These are phyloP conservation scores for Cutaneotrichosporon spelunceum DNA, from an alignment of 1,284 basidiomycete species.

Conservation along the genomic window DNA sequence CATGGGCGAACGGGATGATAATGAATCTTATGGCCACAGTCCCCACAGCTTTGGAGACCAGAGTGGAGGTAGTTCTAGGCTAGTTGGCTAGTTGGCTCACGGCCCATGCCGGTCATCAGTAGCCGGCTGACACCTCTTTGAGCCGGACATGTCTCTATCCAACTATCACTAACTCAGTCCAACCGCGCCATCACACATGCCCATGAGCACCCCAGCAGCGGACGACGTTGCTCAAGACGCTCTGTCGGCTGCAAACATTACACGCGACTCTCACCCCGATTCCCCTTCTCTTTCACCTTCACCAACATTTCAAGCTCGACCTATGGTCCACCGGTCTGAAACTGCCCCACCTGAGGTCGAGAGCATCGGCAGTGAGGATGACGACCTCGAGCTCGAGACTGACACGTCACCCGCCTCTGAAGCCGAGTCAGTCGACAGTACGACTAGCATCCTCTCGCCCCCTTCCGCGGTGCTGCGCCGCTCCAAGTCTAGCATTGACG, in stretches of 20 bases:
- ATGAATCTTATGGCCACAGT: neutral
- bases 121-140: neutral
- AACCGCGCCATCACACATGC: neutral
- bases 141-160: neutral
- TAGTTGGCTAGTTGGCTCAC: too few relatives aligned
- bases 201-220: neutral
- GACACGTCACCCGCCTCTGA: conserved; percentile 2
- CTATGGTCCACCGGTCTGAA: conserved; percentile 6
- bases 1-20: too few relatives aligned
- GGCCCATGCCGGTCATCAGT: neutral
- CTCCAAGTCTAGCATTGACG: conserved; percentile 8
- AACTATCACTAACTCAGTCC: neutral
- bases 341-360: conserved; percentile 6
- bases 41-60: neutral
- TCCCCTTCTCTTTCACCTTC: neutral
- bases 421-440: conserved; percentile 5
- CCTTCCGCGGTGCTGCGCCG: conserved; percentile 8
- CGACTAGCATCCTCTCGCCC: conserved; percentile 5
- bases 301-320: neutral
- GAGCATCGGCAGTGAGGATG: neutral
- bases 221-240: neutral
- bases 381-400: neutral
- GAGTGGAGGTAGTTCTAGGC: neutral
- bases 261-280: neutral
- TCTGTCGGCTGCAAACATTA: neutral